These are phyloP conservation scores for Skeletonema grethae DNA, from an alignment of 108 stramenopile genomes.

Conservation along the genomic window DNA sequence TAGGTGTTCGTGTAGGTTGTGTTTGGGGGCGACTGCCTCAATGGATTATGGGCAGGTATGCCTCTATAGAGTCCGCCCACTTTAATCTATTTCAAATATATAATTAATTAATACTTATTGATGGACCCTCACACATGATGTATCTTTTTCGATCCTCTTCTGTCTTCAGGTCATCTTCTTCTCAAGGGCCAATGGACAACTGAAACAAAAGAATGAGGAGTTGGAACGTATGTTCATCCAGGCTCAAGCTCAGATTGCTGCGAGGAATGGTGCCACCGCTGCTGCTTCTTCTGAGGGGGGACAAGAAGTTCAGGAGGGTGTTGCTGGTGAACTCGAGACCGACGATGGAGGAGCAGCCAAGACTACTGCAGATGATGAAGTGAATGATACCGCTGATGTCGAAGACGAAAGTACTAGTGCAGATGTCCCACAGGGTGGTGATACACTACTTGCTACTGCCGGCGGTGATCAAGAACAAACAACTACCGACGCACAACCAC, in stretches of 20 bases:
- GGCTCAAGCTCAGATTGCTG: slow-evolving; percentile 19
- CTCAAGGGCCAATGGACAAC: slow-evolving; percentile 28
- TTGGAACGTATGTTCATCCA: slow-evolving; percentile 27
- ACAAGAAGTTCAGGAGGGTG: not conserved
- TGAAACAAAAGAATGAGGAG: slow-evolving; percentile 30
- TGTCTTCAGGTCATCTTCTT: not conserved
- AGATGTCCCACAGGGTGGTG: not conserved
- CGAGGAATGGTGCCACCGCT: not conserved
- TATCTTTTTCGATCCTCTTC: too few relatives aligned
- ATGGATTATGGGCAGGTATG: too few relatives aligned
- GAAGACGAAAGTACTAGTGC: not conserved
- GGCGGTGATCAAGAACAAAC: not conserved
- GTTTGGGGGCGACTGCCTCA: too few relatives aligned
- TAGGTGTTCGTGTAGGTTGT: too few relatives aligned
- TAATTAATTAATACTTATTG: too few relatives aligned
- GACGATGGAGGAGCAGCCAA: too few relatives aligned
- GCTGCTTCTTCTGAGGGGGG: not conserved
- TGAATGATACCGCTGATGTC: too few relatives aligned
- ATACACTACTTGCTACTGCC: not conserved
- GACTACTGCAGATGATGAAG: too few relatives aligned
- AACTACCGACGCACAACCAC: not conserved
- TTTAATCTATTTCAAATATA: too few relatives aligned
- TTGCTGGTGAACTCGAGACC: not conserved
- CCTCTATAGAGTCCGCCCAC: too few relatives aligned
- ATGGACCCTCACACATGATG: too few relatives aligned